phyloP scores from a whole-genome alignment of 139 green algal species.

The Pleodorina starrii region DNA sequence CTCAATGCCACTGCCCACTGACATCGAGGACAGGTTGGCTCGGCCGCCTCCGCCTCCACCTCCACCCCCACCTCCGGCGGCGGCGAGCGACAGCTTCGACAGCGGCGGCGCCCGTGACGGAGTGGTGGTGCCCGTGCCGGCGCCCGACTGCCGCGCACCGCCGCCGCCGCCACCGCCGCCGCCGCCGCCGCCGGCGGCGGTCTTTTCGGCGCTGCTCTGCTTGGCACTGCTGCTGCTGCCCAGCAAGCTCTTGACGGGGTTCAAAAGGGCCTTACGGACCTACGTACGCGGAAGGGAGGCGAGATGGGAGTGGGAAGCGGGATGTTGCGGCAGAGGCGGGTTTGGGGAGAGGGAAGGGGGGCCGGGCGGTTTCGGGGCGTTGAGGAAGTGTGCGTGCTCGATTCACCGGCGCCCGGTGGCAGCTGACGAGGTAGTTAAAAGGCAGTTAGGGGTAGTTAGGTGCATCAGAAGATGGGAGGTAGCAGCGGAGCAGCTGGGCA shows the following conservation, averaged over 20 bases:
- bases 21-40: neutral
- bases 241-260: constrained; percentile 17
- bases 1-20: neutral
- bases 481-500: no score
- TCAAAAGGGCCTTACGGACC: constrained; percentile 42
- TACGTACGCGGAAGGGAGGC: neutral
- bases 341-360: no score
- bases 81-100: neutral
- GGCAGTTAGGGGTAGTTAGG: no score
- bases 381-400: no score
- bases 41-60: neutral
- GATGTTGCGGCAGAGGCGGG: no score
- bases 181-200: neutral
- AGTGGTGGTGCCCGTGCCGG: neutral
- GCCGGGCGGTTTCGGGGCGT: no score
- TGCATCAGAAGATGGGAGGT: no score
- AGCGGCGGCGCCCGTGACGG: neutral
- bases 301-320: no score
- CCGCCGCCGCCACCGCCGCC: neutral
- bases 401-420: no score
- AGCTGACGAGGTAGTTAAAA: no score
- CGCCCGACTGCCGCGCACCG: neutral
- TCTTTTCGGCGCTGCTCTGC: neutral
- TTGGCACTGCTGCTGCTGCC: neutral
- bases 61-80: neutral